Base-by-base conservation (phyloP, 1,284 basidiomycete species). In the Jaminaea rosea region DNA sequence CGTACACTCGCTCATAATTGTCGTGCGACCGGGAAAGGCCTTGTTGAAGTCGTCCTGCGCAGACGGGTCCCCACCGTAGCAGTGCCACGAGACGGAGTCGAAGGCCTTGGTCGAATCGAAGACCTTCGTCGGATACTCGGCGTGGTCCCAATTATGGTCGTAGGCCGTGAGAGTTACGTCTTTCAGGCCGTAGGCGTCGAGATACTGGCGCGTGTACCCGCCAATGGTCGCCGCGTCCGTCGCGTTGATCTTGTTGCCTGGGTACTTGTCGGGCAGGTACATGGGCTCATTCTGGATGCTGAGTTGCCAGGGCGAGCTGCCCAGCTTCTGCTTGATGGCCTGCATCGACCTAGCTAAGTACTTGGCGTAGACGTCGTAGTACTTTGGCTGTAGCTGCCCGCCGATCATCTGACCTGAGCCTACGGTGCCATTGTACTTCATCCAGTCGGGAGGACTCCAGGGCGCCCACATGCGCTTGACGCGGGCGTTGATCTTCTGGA, bases 361-460 rank as follows among this genome's bases (percentile, higher is more conserved):
- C 9, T 59, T 47, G 10, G 60, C 63, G 23, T 44, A 63, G 10
- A 52, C 48, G 1, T 52, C 31, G 28, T 67, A 56, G 50, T 56
- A 61, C 10, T 59, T 52, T 3, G 41, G 7, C 28, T 63, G 54
- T 17, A 65, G 45, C 11, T 47, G 23, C 6, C 64, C 64, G 2
- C 63, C 60, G 34, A 58, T 59, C 21, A 63, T 32, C 29, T 23
- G 29, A 13, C 46, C 29, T 10, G 4, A 36, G 41, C 32, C 9
- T 26, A 49, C 48, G 34, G 56, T 47, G n/a, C 50, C 28, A 46
- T 44, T 45, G 26, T 52, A 50, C 56, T 67, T 67, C 62, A 65
- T 64, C 64, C 64, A 67, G 4, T 58, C 62, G 1, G 64, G 64
- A n/a, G 58, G 53, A 10, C 44, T 48, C 64, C 64, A 67, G 2